Conservation (phyloP, 2,329 filamentous ascomycete species). For the Colletotrichum incanum region DNA sequence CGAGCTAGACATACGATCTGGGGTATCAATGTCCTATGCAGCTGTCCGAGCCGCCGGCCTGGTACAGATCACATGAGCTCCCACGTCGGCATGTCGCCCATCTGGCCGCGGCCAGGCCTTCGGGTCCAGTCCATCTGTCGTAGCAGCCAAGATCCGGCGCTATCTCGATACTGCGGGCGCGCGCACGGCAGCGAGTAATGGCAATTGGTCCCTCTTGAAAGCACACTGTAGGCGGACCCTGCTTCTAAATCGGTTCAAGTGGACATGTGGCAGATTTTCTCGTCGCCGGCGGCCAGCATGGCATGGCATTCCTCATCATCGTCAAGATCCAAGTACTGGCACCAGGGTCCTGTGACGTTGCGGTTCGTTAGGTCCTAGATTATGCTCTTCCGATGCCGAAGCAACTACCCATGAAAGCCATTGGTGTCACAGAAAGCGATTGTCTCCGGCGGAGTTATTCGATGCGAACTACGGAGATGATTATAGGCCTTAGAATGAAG, state of each 20-base stretch:
- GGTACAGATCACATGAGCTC: not conserved
- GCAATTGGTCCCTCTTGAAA: not conserved
- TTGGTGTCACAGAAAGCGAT: not conserved
- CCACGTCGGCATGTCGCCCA: not conserved
- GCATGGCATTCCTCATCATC: not conserved
- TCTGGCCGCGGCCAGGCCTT: constrained; percentile 25
- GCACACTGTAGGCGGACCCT: not conserved
- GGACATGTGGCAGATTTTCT: not conserved
- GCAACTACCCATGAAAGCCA: not conserved
- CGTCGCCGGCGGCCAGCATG: not conserved
- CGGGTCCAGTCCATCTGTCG: not conserved
- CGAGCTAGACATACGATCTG: not conserved
- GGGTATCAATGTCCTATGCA: not conserved
- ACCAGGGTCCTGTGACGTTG: not conserved
- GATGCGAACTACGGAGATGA: not conserved
- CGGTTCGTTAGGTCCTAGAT: not conserved
- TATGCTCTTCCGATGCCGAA: not conserved
- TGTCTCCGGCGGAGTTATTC: not conserved
- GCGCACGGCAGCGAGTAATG: not conserved
- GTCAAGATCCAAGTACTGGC: not conserved
- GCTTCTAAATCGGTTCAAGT: not conserved
- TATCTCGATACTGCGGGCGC: constrained; percentile 5
- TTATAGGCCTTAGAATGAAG: not conserved
- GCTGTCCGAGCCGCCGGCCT: constrained; percentile 7
- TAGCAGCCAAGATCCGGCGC: not conserved